These are phyloP conservation scores for Auriscalpium microsporum DNA, from an alignment of 768 basidiomycete genomes.

Conservation along the genomic window DNA sequence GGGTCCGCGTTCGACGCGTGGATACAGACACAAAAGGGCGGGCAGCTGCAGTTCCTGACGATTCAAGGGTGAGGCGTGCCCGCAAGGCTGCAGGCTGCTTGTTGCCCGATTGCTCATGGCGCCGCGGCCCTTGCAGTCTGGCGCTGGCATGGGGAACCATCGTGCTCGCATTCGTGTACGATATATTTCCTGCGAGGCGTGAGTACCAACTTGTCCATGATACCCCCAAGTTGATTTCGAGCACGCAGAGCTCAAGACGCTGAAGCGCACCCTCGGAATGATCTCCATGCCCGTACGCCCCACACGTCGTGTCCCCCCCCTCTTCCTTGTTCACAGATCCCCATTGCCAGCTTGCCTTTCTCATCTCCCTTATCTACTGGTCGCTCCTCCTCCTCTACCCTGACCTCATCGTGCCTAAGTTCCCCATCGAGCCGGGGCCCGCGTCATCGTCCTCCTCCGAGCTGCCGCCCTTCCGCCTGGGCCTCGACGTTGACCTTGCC, in stretches of 20 bases:
- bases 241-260: slow-evolving; percentile 27
- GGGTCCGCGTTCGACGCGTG: slow-evolving; percentile 17
- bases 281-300: slow-evolving; percentile 55
- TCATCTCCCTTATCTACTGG: slow-evolving; percentile 64
- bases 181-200: slow-evolving; percentile 34
- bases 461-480: slow-evolving; percentile 36
- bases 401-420: slow-evolving; percentile 39
- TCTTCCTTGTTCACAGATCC: neutral
- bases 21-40: slow-evolving; percentile 45
- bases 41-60: slow-evolving; percentile 66
- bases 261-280: slow-evolving; percentile 54
- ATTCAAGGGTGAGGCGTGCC: slow-evolving; percentile 54
- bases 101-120: neutral
- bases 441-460: slow-evolving; percentile 24
- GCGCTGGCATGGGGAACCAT: slow-evolving; percentile 33
- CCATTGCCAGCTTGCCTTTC: slow-evolving; percentile 29
- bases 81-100: neutral
- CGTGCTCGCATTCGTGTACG: slow-evolving; percentile 30
- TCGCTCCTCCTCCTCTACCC: slow-evolving; percentile 48
- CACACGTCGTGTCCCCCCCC: neutral
- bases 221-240: neutral
- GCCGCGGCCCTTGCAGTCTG: slow-evolving; percentile 18
- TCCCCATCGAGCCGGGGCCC: slow-evolving; percentile 16
- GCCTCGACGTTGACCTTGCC: slow-evolving; percentile 48
- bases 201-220: slow-evolving; percentile 11